These are phyloP conservation scores for Steccherinum ochraceum DNA, from an alignment of 768 basidiomycete genomes.

Conservation along the genomic window DNA sequence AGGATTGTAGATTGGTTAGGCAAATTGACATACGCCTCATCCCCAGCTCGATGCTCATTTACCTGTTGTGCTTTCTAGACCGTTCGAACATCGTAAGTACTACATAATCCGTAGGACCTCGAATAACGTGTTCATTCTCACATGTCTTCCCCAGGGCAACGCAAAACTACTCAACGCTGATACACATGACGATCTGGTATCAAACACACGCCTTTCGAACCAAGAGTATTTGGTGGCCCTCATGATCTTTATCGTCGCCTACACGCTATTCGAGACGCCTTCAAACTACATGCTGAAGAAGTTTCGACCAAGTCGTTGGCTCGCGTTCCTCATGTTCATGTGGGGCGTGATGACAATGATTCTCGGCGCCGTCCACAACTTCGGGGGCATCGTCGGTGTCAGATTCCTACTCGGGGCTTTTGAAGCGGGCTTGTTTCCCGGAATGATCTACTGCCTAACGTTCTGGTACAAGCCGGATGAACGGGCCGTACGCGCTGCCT, in stretches of 20 bases:
- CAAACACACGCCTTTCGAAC: constrained; percentile 21
- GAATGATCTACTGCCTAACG: constrained; percentile 35
- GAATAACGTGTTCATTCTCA: background rate
- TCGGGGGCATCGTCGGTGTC: constrained; percentile 31
- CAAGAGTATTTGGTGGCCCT: constrained; percentile 31
- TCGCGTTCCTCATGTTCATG: constrained; percentile 32
- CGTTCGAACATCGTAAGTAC: constrained; percentile 19
- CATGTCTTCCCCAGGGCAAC: constrained; percentile 12
- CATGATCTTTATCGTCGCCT: constrained; percentile 33
- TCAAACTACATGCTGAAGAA: constrained; percentile 34
- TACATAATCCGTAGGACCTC: background rate
- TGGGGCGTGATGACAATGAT: constrained; percentile 35
- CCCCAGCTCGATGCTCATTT: constrained; percentile 16
- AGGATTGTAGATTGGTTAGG: constrained; percentile 12
- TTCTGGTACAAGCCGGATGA: constrained; percentile 37
- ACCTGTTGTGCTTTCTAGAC: constrained; percentile 19
- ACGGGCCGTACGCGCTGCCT: constrained; percentile 22
- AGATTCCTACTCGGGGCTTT: constrained; percentile 38
- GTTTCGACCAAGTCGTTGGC: constrained; percentile 31
- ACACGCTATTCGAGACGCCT: constrained; percentile 35
- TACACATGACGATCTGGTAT: constrained; percentile 25
- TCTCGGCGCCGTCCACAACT: constrained; percentile 30
- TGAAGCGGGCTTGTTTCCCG: constrained; percentile 38
- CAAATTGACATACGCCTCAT: constrained; percentile 16
- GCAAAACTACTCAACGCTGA: constrained; percentile 29